phyloP scores from a whole-genome alignment of 306 rosid species.

The Echinosophora koreensis region DNA sequence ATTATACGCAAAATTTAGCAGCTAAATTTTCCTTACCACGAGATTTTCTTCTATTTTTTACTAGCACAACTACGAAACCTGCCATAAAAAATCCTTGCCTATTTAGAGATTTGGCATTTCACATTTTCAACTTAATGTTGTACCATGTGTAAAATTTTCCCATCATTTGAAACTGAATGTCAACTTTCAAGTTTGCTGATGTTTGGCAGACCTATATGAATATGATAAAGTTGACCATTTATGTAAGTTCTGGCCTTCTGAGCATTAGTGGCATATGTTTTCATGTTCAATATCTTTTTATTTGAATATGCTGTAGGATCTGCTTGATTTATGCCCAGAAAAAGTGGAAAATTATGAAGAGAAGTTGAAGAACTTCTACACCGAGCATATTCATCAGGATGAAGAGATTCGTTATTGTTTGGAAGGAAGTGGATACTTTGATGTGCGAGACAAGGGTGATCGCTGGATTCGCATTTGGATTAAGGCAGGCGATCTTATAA shows the following conservation, averaged over 20 bases:
- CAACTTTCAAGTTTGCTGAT: not conserved
- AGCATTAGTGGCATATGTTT: not conserved
- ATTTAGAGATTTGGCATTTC: no score
- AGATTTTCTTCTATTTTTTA: no score
- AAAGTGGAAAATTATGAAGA: constrained; percentile 76
- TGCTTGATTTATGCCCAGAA: constrained; percentile 84
- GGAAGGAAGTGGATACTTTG: constrained; percentile 92
- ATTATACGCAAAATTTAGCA: not conserved
- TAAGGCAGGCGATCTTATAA: constrained; percentile 90
- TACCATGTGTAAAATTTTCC: no score
- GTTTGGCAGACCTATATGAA: no score
- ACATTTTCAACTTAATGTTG: no score
- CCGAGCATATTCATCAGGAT: constrained; percentile 94
- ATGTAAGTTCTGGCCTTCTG: not conserved
- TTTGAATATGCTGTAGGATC: constrained; percentile 58
- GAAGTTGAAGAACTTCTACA: constrained; percentile 88
- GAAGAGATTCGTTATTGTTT: constrained; percentile 93
- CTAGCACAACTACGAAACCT: no score
- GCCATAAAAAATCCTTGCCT: no score
- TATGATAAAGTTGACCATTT: not conserved
- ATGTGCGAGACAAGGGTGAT: constrained; percentile 77
- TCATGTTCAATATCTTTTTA: not conserved
- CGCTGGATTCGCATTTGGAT: constrained; percentile 91
- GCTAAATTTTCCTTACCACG: not conserved
- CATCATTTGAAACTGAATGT: no score